Conservation (phyloP, 805 yeast genomes). For the Cyberlindnera veronae region DNA sequence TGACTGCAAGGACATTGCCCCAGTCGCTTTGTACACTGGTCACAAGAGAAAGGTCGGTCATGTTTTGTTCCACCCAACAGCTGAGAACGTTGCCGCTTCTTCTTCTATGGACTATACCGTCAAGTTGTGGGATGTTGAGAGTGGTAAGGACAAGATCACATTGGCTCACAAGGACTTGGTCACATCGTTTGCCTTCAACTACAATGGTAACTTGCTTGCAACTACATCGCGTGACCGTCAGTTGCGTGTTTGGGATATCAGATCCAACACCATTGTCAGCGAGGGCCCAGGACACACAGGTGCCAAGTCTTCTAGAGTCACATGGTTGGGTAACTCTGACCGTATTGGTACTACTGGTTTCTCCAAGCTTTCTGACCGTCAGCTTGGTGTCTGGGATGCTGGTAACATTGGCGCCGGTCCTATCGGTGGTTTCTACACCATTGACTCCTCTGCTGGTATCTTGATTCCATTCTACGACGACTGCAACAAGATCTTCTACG, state of each 20-base stretch:
- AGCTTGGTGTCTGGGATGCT: conserved; percentile 91
- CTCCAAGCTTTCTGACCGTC: conserved; percentile 89
- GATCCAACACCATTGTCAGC: conserved; percentile 65
- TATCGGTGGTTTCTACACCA: conserved; percentile 79
- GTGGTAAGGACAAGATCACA: conserved; percentile 67
- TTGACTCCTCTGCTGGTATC: conserved; percentile 92
- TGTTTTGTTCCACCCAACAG: conserved; percentile 84
- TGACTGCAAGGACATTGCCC: conserved; percentile 63
- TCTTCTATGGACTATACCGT: conserved; percentile 88
- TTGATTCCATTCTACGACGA: conserved; percentile 89
- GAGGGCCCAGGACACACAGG: conserved; percentile 93
- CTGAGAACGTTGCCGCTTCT: conserved; percentile 81
- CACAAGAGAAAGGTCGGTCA: conserved; percentile 94
- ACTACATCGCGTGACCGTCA: conserved; percentile 90
- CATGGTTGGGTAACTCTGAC: conserved; percentile 86
- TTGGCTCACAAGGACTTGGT: conserved; percentile 86
- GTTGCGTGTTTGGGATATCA: conserved; percentile 87
- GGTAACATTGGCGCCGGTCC: conserved; percentile 73
- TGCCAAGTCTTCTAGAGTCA: conserved; percentile 84
- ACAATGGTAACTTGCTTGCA: conserved; percentile 82
- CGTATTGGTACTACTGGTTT: conserved; percentile 93
- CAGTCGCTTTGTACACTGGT: conserved; percentile 70
- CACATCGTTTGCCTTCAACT: conserved; percentile 89
- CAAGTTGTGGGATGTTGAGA: conserved; percentile 83
- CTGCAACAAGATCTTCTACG: conserved; percentile 70